Evolutionary conservation across 2,329 filamentous ascomycete genomes (phyloP), one percentile per base, ranked within the genome.

Genomic region (Neofusicoccum sp.): DNA sequence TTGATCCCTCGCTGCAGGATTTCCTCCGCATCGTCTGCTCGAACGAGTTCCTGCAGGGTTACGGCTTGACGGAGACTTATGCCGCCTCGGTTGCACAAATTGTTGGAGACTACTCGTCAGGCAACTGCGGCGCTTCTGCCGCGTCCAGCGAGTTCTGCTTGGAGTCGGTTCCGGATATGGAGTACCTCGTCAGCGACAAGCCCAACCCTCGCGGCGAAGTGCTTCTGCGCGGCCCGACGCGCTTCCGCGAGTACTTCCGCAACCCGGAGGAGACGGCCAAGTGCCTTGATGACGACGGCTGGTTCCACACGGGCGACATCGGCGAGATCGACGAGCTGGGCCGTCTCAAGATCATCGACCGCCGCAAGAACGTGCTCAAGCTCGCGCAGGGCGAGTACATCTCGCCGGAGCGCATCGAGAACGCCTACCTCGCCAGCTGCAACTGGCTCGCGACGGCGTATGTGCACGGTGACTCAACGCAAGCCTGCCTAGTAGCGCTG

Each of bases 311-410:
- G 0, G 95, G 95, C 60, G 95, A 99, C 70, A 93, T 99, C 66
- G 91, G 87, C 70, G 85, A 87, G 65, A 82, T 99, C 26, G 95
- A 99, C 75, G 86, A 87, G 66, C 76, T 90, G 71, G 95, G 95
- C 64, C 90, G 93, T 63, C 89, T 98, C 81, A 87, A 86, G 76
- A 96, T 99, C 76, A 89, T 99, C 69, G 95, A 99, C 76, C 92
- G 95, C 69, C 89, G 92, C 78, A 99, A 99, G 89, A 98, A 98
- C 77, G 91, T 99, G n/a, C 86, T 99, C 72, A 99, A 99, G 84
- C 86, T 99, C 60, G 88, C 93, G 0, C 95, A 99, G 77, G 95
- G 95, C 74, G 95, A 99, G 79, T 99, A 99, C 78, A 91, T 99
- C 70, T 96, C 93, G 1, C 95, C 95, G 12, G 95, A 99, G 79